Base-by-base conservation (phyloP, 257 asterid genomes). In the Striga asiatica region DNA sequence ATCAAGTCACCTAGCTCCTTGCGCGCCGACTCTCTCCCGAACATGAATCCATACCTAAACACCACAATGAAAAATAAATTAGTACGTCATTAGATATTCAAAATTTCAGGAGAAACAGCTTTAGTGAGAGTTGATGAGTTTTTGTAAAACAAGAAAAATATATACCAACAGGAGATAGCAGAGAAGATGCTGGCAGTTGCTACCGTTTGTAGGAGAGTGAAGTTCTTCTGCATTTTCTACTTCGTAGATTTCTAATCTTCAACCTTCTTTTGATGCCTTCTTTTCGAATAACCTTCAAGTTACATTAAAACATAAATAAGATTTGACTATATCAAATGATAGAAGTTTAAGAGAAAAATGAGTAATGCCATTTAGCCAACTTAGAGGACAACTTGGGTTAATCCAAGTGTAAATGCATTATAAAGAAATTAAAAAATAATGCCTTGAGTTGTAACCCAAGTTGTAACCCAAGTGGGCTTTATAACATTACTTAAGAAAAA, bases 31-130 rank as follows among this genome's bases (percentile, higher is more conserved):
- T 89, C 98, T 74, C 92, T 66, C 10, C 96, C 96, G 64, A 89
- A 83, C 95, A 86, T 83, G 71, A 83, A 89, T 12, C 95, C 98
- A 34, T 86, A 89, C 96, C 96, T 89, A n/a, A n/a, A 54, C 11
- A 67, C 48, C 2, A 27, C 66, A 43, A 31, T 28, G 5, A 32
- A 20, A 18, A 18, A 16, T 50, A 18, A 43, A 16, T 8, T 39
- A 41, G 37, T 46, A 2, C 8, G 19, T 45, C 27, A 29, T 5
- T 37, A 37, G 18, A 1, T 3, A 39, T 16, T 1, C n/a, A n/a
- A 11, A 22, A 29, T 25, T 2, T 14, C 8, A 9, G 2, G 5
- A 37, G 1, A 56, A 52, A 9, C n/a, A n/a, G n/a, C 12, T 8
- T 10, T 28, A 18, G 14, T 12, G 24, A 0, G 20, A 42, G 41